Evolutionary conservation across 768 basidiomycete genomes (phyloP).

Genomic region (Podaxis sp.): DNA sequence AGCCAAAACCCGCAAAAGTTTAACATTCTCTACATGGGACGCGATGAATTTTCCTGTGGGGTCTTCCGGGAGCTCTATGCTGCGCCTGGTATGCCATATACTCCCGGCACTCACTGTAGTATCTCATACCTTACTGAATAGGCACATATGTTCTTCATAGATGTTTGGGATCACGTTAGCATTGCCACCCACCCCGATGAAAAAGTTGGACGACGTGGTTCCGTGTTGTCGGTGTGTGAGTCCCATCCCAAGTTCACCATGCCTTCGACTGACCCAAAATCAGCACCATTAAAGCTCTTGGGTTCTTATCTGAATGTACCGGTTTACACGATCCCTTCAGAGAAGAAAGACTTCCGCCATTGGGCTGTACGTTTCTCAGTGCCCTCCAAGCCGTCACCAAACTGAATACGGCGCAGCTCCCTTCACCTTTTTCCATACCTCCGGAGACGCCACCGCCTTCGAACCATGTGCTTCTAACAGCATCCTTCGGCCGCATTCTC

Average conservation of each 20-base stretch:
- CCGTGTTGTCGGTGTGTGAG: slow-evolving; percentile 57
- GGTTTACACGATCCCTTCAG: slow-evolving; percentile 60
- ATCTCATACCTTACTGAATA: slow-evolving; percentile 16
- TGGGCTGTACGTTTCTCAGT: slow-evolving; percentile 54
- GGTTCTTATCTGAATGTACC: slow-evolving; percentile 55
- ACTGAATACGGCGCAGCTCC: slow-evolving; percentile 25
- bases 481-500: slow-evolving; percentile 90
- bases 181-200: slow-evolving; percentile 76
- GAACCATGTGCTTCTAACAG: slow-evolving; percentile 72
- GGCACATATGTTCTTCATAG: slow-evolving; percentile 38
- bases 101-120: neutral
- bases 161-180: slow-evolving; percentile 70
- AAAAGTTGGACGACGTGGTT: slow-evolving; percentile 60
- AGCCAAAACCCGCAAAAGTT: slow-evolving; percentile 32
- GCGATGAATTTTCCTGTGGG: slow-evolving; percentile 83
- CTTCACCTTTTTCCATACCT: slow-evolving; percentile 37
- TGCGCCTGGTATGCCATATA: slow-evolving; percentile 51
- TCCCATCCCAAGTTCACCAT: neutral
- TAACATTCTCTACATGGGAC: slow-evolving; percentile 85
- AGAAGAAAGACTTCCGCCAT: slow-evolving; percentile 55
- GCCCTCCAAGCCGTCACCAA: neutral
- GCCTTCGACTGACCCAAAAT: neutral
- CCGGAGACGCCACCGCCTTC: slow-evolving; percentile 25
- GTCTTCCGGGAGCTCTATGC: slow-evolving; percentile 64
- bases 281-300: slow-evolving; percentile 71